Evolutionary conservation across 2,329 filamentous ascomycete species (phyloP), one percentile per base, ranked within the genome.

Genomic region (Alternaria gaisen): DNA sequence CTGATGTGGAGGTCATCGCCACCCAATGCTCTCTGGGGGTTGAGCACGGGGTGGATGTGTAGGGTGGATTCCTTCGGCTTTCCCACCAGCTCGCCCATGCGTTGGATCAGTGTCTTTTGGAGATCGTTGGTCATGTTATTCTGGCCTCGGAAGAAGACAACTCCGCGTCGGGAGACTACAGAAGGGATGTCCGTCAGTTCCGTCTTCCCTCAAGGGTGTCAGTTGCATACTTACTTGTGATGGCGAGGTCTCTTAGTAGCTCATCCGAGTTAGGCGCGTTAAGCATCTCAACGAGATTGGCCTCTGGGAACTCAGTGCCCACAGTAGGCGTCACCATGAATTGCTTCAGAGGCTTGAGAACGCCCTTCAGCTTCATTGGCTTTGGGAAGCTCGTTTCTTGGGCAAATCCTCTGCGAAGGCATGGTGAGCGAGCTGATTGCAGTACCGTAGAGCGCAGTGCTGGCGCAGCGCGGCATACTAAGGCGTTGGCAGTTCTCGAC

Each of bases 301-400:
- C 56, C 24, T 58, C 56, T 30, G 56, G 56, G 10, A 58, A 58
- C 38, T 58, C 48, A 6, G 56, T 58, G n/a, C 56, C 48, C 47
- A 58, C 56, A 46, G 56, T 58, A 24, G 56, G 48, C n/a, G 56
- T 58, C 9, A 58, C 47, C 24, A 46, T 44, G 41, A 53, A 58
- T 11, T 58, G 48, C 32, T 58, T 58, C 9, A 58, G n/a, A 34
- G 56, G 47, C 30, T 53, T 53, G 24, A 58, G 55, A 28, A 52
- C 55, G 8, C 55, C 56, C 56, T 53, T 53, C 24, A 58, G 24
- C 34, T 58, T 58, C 24, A 46, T 16, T 18, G 56, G 48, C 48
- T 58, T 58, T 6, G 47, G 56, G 24, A 58, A 58, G 22, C 40
- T 52, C n/a, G 47, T 58, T 41, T 58, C 48, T 46, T 58, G 48